Evolutionary conservation across 805 yeast genomes (phyloP).

Genomic region (Kazachstania kunashirensis): DNA sequence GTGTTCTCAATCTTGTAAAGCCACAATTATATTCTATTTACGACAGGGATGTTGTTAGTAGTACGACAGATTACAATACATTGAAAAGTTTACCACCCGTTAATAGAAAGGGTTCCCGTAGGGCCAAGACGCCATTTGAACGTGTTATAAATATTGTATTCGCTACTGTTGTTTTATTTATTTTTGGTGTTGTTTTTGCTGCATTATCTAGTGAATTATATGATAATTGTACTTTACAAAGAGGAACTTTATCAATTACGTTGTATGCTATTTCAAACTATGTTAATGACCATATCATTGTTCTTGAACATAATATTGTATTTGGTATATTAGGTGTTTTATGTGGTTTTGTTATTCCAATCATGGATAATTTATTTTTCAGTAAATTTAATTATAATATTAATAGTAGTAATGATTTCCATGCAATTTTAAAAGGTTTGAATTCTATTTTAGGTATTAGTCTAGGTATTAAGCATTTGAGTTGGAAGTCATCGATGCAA

Average conservation of each 20-base stretch:
- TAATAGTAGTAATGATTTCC: constrained; percentile 4
- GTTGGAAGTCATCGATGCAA: constrained; percentile 57
- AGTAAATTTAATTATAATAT: neutral
- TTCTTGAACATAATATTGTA: neutral
- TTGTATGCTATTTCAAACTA: constrained; percentile 4
- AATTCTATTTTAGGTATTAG: constrained; percentile 60
- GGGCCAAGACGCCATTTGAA: constrained; percentile 9
- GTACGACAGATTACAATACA: constrained; percentile 17
- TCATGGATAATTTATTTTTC: constrained; percentile 22
- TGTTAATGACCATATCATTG: constrained; percentile 1
- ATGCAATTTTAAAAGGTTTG: constrained; percentile 37
- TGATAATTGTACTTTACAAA: constrained; percentile 38
- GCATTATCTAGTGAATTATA: constrained; percentile 44
- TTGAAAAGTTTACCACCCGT: neutral
- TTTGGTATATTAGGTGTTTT: constrained; percentile 40
- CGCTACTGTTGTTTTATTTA: constrained; percentile 26
- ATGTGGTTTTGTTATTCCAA: constrained; percentile 47
- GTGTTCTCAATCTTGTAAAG: constrained; percentile 35
- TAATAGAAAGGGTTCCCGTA: neutral
- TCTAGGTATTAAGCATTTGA: constrained; percentile 55
- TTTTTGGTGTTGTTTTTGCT: constrained; percentile 44
- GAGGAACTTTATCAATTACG: constrained; percentile 36
- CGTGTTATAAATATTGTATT: constrained; percentile 7
- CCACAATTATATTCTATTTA: constrained; percentile 42
- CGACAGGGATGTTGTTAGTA: constrained; percentile 30